Percentiles rank a stretch among this genome's conserved stretches.
phyloP scores from a whole-genome alignment of 2,329 filamentous ascomycete genomes.

The Colletotrichum ledebouriae region DNA sequence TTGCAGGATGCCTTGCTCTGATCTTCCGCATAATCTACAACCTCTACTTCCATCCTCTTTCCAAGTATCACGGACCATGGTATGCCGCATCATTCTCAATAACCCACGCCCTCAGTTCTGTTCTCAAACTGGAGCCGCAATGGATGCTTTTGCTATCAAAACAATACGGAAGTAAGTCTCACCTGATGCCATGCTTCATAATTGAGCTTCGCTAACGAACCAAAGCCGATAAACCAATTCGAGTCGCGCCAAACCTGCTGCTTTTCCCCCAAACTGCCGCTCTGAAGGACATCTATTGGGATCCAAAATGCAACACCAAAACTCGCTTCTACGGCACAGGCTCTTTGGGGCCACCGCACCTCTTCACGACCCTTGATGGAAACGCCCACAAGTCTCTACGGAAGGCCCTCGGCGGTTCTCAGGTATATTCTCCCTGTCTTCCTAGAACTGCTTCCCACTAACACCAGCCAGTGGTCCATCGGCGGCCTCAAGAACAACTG shows the following conservation, averaged over 20 bases:
- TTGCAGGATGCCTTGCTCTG: neutral
- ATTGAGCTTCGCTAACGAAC: neutral
- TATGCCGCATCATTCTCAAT: slow-evolving; percentile 28
- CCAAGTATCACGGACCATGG: slow-evolving; percentile 27
- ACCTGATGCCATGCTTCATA: neutral
- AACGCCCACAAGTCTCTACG: slow-evolving; percentile 13
- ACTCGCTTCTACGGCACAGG: slow-evolving; percentile 14
- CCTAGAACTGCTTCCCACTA: neutral
- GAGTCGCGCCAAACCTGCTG: slow-evolving; percentile 19
- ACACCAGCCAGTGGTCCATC: slow-evolving; percentile 13
- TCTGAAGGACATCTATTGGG: slow-evolving; percentile 28
- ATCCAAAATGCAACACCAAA: slow-evolving; percentile 31
- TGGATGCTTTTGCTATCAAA: slow-evolving; percentile 29
- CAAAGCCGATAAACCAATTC: slow-evolving; percentile 30
- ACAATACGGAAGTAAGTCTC: slow-evolving; percentile 19
- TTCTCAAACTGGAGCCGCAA: slow-evolving; percentile 8
- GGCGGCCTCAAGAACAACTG: slow-evolving; percentile 31
- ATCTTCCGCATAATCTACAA: slow-evolving; percentile 26
- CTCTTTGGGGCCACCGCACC: slow-evolving; percentile 24
- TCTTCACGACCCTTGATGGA: slow-evolving; percentile 28
- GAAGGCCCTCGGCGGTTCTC: slow-evolving; percentile 25
- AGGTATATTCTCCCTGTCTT: neutral
- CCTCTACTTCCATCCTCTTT: slow-evolving; percentile 21
- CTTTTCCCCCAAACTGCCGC: slow-evolving; percentile 28
- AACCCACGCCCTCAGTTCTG: slow-evolving; percentile 7